Base-by-base conservation (phyloP, 139 green algal species). In the Chlamydomonas incerta region DNA sequence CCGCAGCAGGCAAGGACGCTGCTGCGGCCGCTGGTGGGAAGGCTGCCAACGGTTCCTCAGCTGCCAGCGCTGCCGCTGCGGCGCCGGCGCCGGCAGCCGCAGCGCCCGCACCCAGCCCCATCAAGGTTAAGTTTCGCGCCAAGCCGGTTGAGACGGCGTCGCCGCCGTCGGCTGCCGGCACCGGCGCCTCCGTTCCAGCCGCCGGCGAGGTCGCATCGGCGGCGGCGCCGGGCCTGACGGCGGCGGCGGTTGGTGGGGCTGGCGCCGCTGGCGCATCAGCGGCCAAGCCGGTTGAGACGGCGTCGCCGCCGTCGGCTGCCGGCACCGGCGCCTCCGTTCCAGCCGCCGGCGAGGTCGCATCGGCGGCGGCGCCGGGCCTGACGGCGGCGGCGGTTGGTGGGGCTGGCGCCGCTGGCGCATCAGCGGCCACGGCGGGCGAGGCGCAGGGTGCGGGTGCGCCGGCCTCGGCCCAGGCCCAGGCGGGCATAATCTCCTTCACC, bases 111-210 rank as follows among this genome's bases (percentile, higher is more conserved):
- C 55, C 55, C 29, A 85, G 79, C 66, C 79, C 79, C 66, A 85
- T 85, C 18, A 85, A 85, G 47, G 47, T 85, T 5, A 85, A 85
- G 66, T 85, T 85, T 21, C 65, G 79, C 0, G 79, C 79, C 31
- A 85, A 85, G 63, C 79, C 79, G 13, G n/a, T 68, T 0, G 79
- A 85, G 1, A 24, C 76, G 8, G 9, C 63, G 13, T 34, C 33
- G 29, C 28, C 41, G 18, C 3, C 46, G 2, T 1, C 24, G 8
- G 4, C 70, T 20, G 1, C 31, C 46, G 6, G 21, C 67, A 50
- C 15, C 33, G 1, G 33, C 33, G 8, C 33, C 33, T 3, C 67
- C 33, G 34, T 33, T 34, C 18, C 20, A 23, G 6, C 33, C 33
- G 67, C 67, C 33, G 33, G 33, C 20, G 67, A 23, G 17, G n/a